A percentile compares a stretch with the other conserved stretches of the same genome.
Conservation (phyloP, 257 asterid genomes). For the Petunia secreta region DNA sequence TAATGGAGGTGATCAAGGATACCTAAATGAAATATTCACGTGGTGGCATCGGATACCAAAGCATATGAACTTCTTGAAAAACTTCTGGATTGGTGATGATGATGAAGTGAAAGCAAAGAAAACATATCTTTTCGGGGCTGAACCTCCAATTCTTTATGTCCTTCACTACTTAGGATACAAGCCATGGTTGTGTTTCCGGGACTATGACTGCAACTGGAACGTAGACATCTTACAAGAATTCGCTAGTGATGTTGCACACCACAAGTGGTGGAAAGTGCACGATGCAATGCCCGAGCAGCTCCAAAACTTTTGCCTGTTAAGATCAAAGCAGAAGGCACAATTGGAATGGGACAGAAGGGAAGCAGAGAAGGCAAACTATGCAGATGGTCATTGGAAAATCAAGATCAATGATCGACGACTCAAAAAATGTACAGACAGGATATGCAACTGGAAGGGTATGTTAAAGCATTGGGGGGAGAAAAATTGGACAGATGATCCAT, state of each 20-base stretch:
- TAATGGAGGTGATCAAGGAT: constrained; percentile 94
- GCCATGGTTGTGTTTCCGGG: constrained; percentile 90
- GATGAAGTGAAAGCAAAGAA: constrained; percentile 60
- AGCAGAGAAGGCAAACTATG: constrained; percentile 57
- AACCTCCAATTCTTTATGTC: constrained; percentile 77
- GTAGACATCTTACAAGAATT: constrained; percentile 76
- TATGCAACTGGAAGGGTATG: constrained; percentile 78
- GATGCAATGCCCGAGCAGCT: constrained; percentile 65
- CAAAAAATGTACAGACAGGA: constrained; percentile 65
- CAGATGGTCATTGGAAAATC: constrained; percentile 76
- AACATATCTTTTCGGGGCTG: constrained; percentile 59
- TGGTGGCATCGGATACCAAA: constrained; percentile 96
- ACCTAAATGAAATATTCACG: constrained; percentile 76
- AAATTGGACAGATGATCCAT: constrained; percentile 57
- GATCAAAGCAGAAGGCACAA: constrained; percentile 81
- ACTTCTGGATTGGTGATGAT: constrained; percentile 91
- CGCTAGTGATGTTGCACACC: constrained; percentile 85
- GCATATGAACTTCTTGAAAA: constrained; percentile 82
- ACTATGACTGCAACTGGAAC: constrained; percentile 91
- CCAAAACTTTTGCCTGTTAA: constrained; percentile 60
- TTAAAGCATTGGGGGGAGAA: constrained; percentile 83
- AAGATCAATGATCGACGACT: constrained; percentile 49
- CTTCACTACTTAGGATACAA: constrained; percentile 81
- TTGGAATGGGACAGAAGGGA: constrained; percentile 83
- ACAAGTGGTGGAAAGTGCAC: constrained; percentile 85